Base-by-base conservation (phyloP, 768 basidiomycete genomes). In the Mycena vitilis region DNA sequence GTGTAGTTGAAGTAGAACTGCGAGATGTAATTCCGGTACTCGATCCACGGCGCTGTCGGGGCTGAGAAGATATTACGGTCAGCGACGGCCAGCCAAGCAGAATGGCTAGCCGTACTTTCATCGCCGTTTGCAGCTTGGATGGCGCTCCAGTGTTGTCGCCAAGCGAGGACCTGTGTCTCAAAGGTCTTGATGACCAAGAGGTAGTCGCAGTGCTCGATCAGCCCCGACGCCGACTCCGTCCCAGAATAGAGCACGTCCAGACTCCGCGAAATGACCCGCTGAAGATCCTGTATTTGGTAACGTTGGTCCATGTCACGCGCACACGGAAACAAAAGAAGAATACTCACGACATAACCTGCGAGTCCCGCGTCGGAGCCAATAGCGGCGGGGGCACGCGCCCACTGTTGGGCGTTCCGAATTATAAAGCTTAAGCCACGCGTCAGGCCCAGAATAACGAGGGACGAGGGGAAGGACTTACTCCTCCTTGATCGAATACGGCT, bases 231-330 rank as follows among this genome's bases (percentile, higher is more conserved):
- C 11, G 93, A 86, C 49, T 86, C 88, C 12, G 91, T 94, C 18
- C 89, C 90, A 7, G 94, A 92, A 80, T 98, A 97, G 47, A 99
- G 82, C 69, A 96, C 87, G 77, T 99, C 97, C 49, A 99, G 84
- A 71, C 93, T 92, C 55, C 97, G 86, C 30, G 93, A 93, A 52
- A 97, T 83, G 66, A 96, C 92, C 61, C 94, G 92, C 83, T 98
- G 96, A 18, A 97, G 80, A 74, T 95, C 94, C 90, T 93, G 73
- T 56, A 60, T 16, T 74, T 60, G 40, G 66, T 30, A 38, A 49
- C 45, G 34, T 55, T 23, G 57, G 52, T 49, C 12, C 40, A 64
- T 15, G 11, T 65, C 37, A 42, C 55, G 30, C 13, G 36, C 37
- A 25, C 13, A 30, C 37, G 52, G 62, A 30, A 56, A 47, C 49